Evolutionary conservation across 2,329 filamentous ascomycete genomes (phyloP), one percentile per base, ranked within the genome.

Genomic region (Acarospora socialis): DNA sequence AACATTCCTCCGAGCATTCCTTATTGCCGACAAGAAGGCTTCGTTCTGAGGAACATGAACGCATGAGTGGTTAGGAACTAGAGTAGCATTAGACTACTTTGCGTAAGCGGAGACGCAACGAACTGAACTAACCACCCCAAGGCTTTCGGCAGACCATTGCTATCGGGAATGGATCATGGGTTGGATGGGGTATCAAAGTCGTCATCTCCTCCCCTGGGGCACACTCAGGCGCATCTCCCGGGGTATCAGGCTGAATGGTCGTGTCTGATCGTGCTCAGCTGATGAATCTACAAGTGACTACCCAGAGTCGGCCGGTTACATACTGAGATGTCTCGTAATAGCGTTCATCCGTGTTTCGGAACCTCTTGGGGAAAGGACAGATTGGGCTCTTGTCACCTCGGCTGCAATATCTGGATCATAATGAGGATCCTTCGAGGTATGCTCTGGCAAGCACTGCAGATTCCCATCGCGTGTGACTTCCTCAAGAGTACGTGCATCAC

Each of bases 21-120:
- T 63, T 5, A 86, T 62, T 1, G 75, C 67, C 0, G 77, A 77
- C 0, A 84, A 55, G 68, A 76, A 86, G 0, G 74, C 76, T 30
- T 74, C 76, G 44, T 87, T 84, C 44, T 87, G 81, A 0, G 81
- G 81, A 2, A 73, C 75, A 29, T 66, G 59, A 2, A 73, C 57
- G 12, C 66, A 72, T 12, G 61, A 57, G 34, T 77, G 70, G 42
- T 70, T 77, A 1, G 72, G 65, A 0, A 65, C 59, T 56, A 30
- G 10, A 10, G 8, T 4, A 10, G 7, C 32, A 29, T 34, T 18
- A 19, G 25, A 18, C 10, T 31, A 17, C 21, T 22, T 29, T 21
- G 13, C 7, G 18, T 20, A 17, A 15, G 12, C n/a, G 4, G 14
- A 1, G 6, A 7, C n/a, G n/a, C 1, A 2, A 12, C 7, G 17